These are phyloP conservation scores for Cymodocea nodosa DNA, from an alignment of 116 monocot genomes.

Conservation along the genomic window DNA sequence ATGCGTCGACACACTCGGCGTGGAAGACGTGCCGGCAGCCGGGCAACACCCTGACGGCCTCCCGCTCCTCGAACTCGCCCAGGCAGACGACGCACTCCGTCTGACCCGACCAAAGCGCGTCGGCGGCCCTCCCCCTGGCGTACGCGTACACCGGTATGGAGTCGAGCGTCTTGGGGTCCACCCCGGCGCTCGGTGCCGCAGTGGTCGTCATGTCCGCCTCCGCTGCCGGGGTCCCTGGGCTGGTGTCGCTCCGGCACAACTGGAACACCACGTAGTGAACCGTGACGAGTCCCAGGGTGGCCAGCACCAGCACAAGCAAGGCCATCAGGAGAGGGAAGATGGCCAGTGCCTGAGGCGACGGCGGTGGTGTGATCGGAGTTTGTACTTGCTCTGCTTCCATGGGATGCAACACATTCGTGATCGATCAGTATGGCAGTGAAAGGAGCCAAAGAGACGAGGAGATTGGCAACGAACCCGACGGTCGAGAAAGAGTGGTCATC, in stretches of 20 bases:
- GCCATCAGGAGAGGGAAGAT: conserved; percentile 2
- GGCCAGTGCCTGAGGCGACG: not conserved
- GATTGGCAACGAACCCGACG: too few relatives aligned
- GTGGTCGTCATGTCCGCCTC: not conserved
- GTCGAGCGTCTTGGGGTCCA: conserved; percentile 15
- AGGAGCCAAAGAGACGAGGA: too few relatives aligned
- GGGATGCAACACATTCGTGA: not conserved
- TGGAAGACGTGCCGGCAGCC: conserved; percentile 22
- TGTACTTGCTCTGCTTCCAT: not conserved
- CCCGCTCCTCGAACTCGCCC: conserved; percentile 30
- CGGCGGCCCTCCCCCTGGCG: not conserved
- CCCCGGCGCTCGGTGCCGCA: not conserved
- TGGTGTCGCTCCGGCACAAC: not conserved
- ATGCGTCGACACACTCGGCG: conserved; percentile 18
- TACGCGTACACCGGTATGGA: conserved; percentile 24
- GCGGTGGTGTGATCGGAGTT: not conserved
- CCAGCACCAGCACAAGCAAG: not conserved
- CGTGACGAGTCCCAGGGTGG: not conserved
- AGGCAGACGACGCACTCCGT: conserved; percentile 26
- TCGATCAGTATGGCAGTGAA: too few relatives aligned
- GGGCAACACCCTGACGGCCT: conserved; percentile 9
- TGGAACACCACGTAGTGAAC: conserved; percentile 5
- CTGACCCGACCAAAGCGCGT: not conserved
- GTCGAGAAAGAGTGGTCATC: too few relatives aligned
- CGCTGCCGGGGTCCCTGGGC: not conserved